These are phyloP conservation scores for Rubroshorea leprosula DNA, from an alignment of 345 rosid genomes.

Conservation along the genomic window DNA sequence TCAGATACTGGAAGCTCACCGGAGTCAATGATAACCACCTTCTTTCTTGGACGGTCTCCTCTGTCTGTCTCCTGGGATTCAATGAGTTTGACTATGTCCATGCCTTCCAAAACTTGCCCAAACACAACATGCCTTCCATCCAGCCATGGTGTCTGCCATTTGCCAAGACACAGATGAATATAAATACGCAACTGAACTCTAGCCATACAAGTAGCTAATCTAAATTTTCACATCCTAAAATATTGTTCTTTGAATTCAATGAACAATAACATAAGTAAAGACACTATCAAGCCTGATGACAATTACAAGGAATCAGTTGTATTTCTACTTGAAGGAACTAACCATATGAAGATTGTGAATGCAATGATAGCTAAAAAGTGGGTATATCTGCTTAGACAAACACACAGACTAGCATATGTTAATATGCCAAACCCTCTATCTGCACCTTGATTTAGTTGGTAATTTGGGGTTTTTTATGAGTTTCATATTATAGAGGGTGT, in stretches of 20 bases:
- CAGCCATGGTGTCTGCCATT: slow-evolving; percentile 90
- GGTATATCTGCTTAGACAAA: too few species aligned
- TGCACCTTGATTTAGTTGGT: too few species aligned
- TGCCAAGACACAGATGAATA: slow-evolving; percentile 3
- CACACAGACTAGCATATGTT: too few species aligned
- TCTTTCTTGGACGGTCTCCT: slow-evolving; percentile 92
- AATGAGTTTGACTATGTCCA: slow-evolving; percentile 72
- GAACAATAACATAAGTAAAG: too few species aligned
- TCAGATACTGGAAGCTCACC: slow-evolving; percentile 82
- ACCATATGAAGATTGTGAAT: too few species aligned
- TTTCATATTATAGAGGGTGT: too few species aligned
- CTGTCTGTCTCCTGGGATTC: slow-evolving; percentile 87
- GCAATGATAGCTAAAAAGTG: too few species aligned
- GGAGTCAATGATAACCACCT: slow-evolving; percentile 68
- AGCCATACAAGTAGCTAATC: neutral
- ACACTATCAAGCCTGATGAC: too few species aligned
- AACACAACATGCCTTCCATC: slow-evolving; percentile 95
- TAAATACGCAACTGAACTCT: neutral
- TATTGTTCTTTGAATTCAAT: neutral
- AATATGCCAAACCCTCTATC: too few species aligned
- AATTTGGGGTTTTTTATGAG: too few species aligned
- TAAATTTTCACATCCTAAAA: neutral
- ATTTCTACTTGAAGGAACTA: too few species aligned
- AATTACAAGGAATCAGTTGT: too few species aligned
- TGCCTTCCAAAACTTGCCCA: slow-evolving; percentile 93